Conservation (phyloP, 2,329 filamentous ascomycete genomes). For the Daldinia sp. region DNA sequence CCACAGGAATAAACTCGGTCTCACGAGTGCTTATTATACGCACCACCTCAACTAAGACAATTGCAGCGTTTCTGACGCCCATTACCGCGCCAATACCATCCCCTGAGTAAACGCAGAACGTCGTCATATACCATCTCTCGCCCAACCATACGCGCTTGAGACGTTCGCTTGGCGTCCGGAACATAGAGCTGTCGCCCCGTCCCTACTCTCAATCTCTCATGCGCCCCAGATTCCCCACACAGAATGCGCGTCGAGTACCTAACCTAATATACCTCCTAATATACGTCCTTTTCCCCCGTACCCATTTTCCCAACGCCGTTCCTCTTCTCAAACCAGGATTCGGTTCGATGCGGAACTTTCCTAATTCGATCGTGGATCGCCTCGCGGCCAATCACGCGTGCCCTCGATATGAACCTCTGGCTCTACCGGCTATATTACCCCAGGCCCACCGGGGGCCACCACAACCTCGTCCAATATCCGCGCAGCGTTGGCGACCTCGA, state of each 20-base stretch:
- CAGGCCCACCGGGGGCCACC: conserved; percentile 27
- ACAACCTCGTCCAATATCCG: conserved; percentile 21
- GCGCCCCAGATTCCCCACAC: conserved; percentile 32
- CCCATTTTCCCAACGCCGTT: conserved; percentile 21
- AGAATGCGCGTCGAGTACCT: too few relatives aligned
- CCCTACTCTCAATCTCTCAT: conserved; percentile 13
- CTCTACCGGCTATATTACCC: conserved; percentile 39
- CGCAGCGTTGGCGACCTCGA: conserved; percentile 6
- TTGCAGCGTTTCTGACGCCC: background rate
- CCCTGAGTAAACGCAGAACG: background rate
- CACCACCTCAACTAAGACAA: background rate
- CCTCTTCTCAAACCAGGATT: conserved; percentile 6
- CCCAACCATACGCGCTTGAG: conserved; percentile 7
- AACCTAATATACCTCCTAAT: too few relatives aligned
- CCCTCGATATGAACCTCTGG: conserved; percentile 27
- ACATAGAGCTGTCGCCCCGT: conserved; percentile 27
- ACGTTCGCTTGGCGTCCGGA: conserved; percentile 31
- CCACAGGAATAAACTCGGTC: background rate
- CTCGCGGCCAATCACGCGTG: conserved; percentile 21
- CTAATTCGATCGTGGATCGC: conserved; percentile 5
- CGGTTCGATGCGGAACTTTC: conserved; percentile 14
- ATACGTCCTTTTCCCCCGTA: conserved; percentile 34
- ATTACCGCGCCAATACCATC: conserved; percentile 4
- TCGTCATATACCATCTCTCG: conserved; percentile 20
- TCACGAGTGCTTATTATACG: background rate